phyloP scores from a whole-genome alignment of 805 yeast genomes.

The Sugiyamaella qingdaonensis region DNA sequence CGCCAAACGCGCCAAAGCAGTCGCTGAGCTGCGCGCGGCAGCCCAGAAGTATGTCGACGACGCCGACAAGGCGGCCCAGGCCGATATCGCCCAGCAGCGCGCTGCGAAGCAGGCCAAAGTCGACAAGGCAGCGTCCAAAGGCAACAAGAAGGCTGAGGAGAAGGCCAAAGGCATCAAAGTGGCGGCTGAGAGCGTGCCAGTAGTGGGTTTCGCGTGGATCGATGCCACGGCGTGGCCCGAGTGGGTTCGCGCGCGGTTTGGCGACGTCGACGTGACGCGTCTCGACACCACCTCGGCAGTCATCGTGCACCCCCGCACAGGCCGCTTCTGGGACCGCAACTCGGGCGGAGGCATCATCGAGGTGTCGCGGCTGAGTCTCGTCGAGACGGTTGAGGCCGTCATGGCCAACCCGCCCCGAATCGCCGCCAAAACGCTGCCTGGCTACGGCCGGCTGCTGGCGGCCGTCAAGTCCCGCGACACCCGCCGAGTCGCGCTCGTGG shows the following conservation, averaged over 20 bases:
- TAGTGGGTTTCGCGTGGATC: slow-evolving; percentile 35
- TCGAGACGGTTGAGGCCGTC: slow-evolving; percentile 20
- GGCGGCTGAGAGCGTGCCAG: slow-evolving; percentile 20
- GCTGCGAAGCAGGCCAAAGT: slow-evolving; percentile 29
- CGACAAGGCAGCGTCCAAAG: slow-evolving; percentile 32
- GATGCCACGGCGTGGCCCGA: slow-evolving; percentile 33
- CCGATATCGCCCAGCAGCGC: slow-evolving; percentile 27
- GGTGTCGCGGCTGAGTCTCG: slow-evolving; percentile 21
- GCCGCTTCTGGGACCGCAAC: slow-evolving; percentile 31
- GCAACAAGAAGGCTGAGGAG: slow-evolving; percentile 29
- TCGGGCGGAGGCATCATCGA: slow-evolving; percentile 23
- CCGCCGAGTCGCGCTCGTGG: not conserved
- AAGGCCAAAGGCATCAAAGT: slow-evolving; percentile 29
- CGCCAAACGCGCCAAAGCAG: slow-evolving; percentile 21
- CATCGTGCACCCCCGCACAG: slow-evolving; percentile 26
- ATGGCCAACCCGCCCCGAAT: slow-evolving; percentile 12
- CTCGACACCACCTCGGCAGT: slow-evolving; percentile 22
- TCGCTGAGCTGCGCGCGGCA: slow-evolving; percentile 29
- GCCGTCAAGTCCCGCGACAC: not conserved
- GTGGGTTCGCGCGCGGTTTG: slow-evolving; percentile 31
- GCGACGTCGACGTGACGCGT: slow-evolving; percentile 20
- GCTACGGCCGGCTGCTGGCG: slow-evolving; percentile 8
- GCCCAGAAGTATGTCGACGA: slow-evolving; percentile 28
- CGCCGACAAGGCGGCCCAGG: slow-evolving; percentile 21
- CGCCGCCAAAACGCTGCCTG: slow-evolving; percentile 10